These are phyloP conservation scores for Fusarium fujikuroi DNA, from an alignment of 2,329 filamentous ascomycete species.

Conservation along the genomic window DNA sequence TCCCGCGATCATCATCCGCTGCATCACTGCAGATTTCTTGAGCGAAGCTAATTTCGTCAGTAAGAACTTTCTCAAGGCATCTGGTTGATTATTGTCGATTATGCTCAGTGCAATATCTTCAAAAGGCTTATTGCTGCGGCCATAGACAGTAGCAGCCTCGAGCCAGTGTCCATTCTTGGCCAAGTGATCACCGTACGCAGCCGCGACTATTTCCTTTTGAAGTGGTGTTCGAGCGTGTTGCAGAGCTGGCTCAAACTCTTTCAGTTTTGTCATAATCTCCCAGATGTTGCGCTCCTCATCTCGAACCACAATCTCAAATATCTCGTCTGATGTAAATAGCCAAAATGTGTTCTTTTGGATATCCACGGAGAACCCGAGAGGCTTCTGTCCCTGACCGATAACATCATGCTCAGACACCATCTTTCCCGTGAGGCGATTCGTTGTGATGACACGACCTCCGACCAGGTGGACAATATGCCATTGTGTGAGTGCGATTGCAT, in stretches of 20 bases:
- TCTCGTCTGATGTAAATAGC: slow-evolving; percentile 91
- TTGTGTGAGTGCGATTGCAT: slow-evolving; percentile 85
- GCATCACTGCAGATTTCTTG: slow-evolving; percentile 88
- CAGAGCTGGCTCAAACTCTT: slow-evolving; percentile 89
- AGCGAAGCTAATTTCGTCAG: slow-evolving; percentile 83
- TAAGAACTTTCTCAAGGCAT: slow-evolving; percentile 90
- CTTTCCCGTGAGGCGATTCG: slow-evolving; percentile 87
- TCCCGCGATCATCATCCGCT: slow-evolving; percentile 91
- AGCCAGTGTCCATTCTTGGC: slow-evolving; percentile 82
- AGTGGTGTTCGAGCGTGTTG: slow-evolving; percentile 81
- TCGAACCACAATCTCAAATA: slow-evolving; percentile 90
- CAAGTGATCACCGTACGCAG: slow-evolving; percentile 89
- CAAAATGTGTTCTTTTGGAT: slow-evolving; percentile 97
- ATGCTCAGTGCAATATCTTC: slow-evolving; percentile 93
- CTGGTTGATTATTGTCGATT: slow-evolving; percentile 89
- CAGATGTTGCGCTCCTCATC: slow-evolving; percentile 94
- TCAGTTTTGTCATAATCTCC: slow-evolving; percentile 88
- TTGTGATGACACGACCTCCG: slow-evolving; percentile 83
- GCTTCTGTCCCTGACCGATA: slow-evolving; percentile 79
- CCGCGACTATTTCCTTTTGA: slow-evolving; percentile 92
- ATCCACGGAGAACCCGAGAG: slow-evolving; percentile 88
- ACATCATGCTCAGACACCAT: slow-evolving; percentile 90
- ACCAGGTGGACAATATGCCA: slow-evolving; percentile 92
- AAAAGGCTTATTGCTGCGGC: slow-evolving; percentile 95
- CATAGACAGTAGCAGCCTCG: slow-evolving; percentile 90